These are phyloP conservation scores for Trichocladium antarcticum DNA, from an alignment of 495 filamentous ascomycete species.

Conservation along the genomic window DNA sequence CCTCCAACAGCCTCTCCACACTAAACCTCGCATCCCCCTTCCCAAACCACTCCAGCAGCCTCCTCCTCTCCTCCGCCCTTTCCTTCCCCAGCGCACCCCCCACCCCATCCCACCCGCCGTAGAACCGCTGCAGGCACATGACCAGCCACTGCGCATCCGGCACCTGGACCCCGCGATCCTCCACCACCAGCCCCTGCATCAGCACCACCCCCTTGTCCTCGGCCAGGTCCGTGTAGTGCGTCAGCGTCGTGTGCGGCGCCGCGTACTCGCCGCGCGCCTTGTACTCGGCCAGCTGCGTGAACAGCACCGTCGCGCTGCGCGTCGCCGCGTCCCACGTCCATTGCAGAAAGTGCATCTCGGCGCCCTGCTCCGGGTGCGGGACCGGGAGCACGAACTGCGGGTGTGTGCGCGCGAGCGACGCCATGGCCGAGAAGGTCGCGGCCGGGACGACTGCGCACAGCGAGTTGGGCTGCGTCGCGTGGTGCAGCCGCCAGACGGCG, in stretches of 20 bases:
- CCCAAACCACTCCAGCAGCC: conserved; percentile 71
- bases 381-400: conserved; percentile 89
- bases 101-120: conserved; percentile 40
- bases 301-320: conserved; percentile 69
- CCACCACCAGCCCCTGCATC: conserved; percentile 68
- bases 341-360: conserved; percentile 74
- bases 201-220: conserved; percentile 65
- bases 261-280: conserved; percentile 83
- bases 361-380: conserved; percentile 54
- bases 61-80: conserved; percentile 38
- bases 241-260: conserved; percentile 83
- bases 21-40: conserved; percentile 65
- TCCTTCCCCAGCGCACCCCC: conserved; percentile 36
- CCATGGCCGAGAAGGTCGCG: conserved; percentile 57
- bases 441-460: conserved; percentile 73
- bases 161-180: conserved; percentile 63
- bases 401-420: conserved; percentile 52
- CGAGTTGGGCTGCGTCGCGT: conserved; percentile 54
- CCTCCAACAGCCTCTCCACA: conserved; percentile 72
- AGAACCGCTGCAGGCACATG: conserved; percentile 94
- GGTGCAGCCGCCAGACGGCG: conserved; percentile 82
- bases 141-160: conserved; percentile 78
- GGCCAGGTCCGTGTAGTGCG: conserved; percentile 73
- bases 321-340: conserved; percentile 57
- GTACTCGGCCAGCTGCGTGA: conserved; percentile 85